Base-by-base conservation (phyloP, 495 filamentous ascomycete species). In the Parathielavia hyrcaniae region DNA sequence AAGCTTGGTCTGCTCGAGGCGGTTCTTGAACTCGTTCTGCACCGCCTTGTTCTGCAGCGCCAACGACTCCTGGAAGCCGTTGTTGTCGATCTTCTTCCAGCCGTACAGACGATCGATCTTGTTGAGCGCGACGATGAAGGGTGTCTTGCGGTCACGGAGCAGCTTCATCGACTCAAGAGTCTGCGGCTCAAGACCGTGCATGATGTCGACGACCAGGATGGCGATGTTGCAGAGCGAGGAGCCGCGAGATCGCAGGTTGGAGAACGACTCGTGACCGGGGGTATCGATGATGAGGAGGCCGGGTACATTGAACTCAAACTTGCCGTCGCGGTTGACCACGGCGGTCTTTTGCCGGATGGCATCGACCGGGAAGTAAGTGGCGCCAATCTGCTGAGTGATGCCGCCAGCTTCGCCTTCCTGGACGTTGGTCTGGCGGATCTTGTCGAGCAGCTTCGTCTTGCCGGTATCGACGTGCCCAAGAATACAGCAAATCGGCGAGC, bases 331-430 rank as follows among this genome's bases (percentile, higher is more conserved):
- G 77, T 99, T 97, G 63, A 99, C 89, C 12, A 97, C 93, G 22
- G 78, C 77, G 9, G 91, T 97, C 82, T 99, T 99, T 66, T 87
- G 82, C 70, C 81, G 78, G 69, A 99, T 83, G 53, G 95, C 89
- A 53, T 97, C 93, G 54, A 92, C 90, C 19, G 95, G 95, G 83
- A 99, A 99, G 75, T 97, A 99, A 16, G 95, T 99, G 45, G 95
- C 95, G 84, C 95, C 95, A 69, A 99, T 99, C 74, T 99, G 95
- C 75, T 99, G 95, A 16, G 95, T 99, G 66, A 99, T 99, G 86
- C 95, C 95, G 76, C 95, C 95, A 40, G 95, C 95, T 85, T 99
- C 95, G 59, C 95, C 95, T 74, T 97, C 95, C 70, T 99, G 95
- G 26, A 99, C 95, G 68, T 97, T 97, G 50, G 95, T 99, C 74